These are phyloP conservation scores for Acanthamoeba polyphaga DNA, from an alignment of 208 protist genomes.

Conservation along the genomic window DNA sequence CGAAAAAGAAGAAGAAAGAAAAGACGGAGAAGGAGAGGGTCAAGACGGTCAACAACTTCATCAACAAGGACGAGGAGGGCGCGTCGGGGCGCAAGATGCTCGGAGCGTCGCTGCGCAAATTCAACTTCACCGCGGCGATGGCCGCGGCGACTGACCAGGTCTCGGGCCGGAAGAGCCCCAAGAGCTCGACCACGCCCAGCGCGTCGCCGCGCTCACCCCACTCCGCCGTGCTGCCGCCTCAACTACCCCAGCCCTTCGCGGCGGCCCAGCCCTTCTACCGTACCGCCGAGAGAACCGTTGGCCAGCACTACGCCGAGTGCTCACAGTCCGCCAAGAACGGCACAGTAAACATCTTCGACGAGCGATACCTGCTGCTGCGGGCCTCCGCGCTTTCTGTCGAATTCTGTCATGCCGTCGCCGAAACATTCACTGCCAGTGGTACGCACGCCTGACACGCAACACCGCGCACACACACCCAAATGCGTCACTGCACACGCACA, in stretches of 20 bases:
- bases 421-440: slow-evolving; percentile 27
- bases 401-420: slow-evolving; percentile 12
- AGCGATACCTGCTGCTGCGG: slow-evolving; percentile 15
- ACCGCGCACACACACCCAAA: background rate
- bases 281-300: background rate
- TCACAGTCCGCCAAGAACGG: background rate
- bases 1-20: slow-evolving; percentile 18
- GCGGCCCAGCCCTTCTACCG: background rate
- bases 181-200: background rate
- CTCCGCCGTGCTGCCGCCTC: background rate
- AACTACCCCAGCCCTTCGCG: background rate
- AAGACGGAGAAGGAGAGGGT: background rate
- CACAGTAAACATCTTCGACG: slow-evolving; percentile 13
- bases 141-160: too few relatives aligned
- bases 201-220: background rate
- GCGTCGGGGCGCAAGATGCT: too few relatives aligned
- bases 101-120: too few relatives aligned
- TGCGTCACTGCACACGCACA: too few relatives aligned
- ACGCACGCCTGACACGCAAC: background rate
- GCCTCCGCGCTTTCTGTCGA: slow-evolving; percentile 24
- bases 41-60: background rate
- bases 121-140: too few relatives aligned
- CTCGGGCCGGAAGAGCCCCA: too few relatives aligned
- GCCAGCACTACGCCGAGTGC: background rate
- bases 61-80: too few relatives aligned